Base-by-base conservation (phyloP, 768 basidiomycete genomes). In the Galerina sulciceps region DNA sequence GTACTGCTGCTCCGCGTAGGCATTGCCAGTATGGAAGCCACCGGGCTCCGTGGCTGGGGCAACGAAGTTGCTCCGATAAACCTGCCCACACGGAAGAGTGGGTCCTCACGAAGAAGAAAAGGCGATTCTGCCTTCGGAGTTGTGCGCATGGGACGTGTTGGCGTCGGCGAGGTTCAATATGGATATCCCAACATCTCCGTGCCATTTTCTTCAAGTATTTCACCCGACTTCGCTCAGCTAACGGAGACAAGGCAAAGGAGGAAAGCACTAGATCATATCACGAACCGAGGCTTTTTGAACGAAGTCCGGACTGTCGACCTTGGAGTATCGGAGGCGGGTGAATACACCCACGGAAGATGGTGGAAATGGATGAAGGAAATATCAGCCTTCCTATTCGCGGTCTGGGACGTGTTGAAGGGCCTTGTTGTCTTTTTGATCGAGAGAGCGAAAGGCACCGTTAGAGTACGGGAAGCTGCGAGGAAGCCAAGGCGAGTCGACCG, bases 1-100 rank as follows among this genome's bases (percentile, higher is more conserved):
- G 80, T 91, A 18, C 82, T 87, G 2, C 77, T 93, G 38, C 76
- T 92, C 42, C 84, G 91, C 18, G 76, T 91, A 17, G 89, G 89
- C 17, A 88, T 88, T 0, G 89, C 89, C 3, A 89, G 87, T 61
- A 76, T 93, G 48, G 91, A 93, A 68, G 86, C 88, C 0, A 91
- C 90, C 0, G 86, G 85, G 45, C 77, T 89, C 10, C 79, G 84
- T 20, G 91, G 91, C 2, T 80, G 89, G 68, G 86, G 87, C 1
- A 91, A 92, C 64, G 90, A 93, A 70, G 85, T 91, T 11, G 84
- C 85, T 6, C 75, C 81, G 4, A 77, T 91, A 46, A 71, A 55
- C 54, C 65, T 68, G 40, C 67, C 66, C 23, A 18, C 48, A 53
- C 48, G 63, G 72, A 43, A 65, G 64, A 11, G 42, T 58, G 35